Evolutionary conservation across 2,329 filamentous ascomycete species (phyloP).

Genomic region (Microsporum canis): DNA sequence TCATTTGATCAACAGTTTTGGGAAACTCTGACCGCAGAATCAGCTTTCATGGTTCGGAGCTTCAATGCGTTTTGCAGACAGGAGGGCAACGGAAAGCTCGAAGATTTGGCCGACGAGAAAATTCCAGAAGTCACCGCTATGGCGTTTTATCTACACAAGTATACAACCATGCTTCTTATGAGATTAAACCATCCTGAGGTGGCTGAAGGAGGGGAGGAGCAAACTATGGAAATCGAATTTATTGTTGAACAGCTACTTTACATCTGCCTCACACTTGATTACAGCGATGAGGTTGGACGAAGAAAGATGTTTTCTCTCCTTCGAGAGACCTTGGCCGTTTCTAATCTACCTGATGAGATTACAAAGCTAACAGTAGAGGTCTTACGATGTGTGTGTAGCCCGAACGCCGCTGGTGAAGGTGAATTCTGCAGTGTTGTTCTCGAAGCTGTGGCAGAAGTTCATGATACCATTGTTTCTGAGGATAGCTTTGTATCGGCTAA

Average conservation of each 20-base stretch:
- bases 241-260: slow-evolving; percentile 90
- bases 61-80: slow-evolving; percentile 87
- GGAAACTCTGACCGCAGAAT: slow-evolving; percentile 54
- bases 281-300: slow-evolving; percentile 91
- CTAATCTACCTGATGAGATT: slow-evolving; percentile 81
- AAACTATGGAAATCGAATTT: slow-evolving; percentile 84
- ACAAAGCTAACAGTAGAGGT: slow-evolving; percentile 79
- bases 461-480: slow-evolving; percentile 71
- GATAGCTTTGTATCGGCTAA: slow-evolving; percentile 90
- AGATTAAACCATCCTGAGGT: slow-evolving; percentile 29
- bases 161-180: slow-evolving; percentile 48
- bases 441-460: slow-evolving; percentile 90
- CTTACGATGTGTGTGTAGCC: slow-evolving; percentile 68
- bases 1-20: slow-evolving; percentile 38
- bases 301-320: slow-evolving; percentile 92
- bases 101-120: slow-evolving; percentile 75
- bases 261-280: slow-evolving; percentile 84
- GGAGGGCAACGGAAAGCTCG: slow-evolving; percentile 61
- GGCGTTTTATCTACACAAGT: slow-evolving; percentile 73
- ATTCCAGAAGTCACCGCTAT: slow-evolving; percentile 89
- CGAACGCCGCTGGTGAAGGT: slow-evolving; percentile 39
- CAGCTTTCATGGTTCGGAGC: slow-evolving; percentile 78
- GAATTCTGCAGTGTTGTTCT: slow-evolving; percentile 50
- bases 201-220: slow-evolving; percentile 62
- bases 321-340: slow-evolving; percentile 70